Conservation (phyloP, 768 basidiomycete species). For the Mycena belliarum region DNA sequence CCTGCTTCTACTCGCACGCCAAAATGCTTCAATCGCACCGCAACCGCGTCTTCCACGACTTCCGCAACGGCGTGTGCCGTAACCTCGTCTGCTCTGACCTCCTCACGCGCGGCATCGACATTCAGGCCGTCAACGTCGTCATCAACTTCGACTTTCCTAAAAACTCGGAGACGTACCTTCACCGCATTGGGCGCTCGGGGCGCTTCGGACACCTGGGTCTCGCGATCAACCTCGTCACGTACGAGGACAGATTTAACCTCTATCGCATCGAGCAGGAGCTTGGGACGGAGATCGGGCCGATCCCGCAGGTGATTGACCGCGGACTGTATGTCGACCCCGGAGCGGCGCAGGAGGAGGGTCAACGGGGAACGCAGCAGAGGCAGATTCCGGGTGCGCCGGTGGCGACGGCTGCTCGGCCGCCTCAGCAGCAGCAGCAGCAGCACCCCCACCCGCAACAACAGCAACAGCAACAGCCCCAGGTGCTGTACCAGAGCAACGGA, state of each 20-base stretch:
- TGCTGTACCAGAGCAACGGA: conserved; percentile 40
- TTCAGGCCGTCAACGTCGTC: conserved; percentile 99
- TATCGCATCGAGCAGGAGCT: conserved; percentile 99
- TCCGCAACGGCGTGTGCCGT: conserved; percentile 96
- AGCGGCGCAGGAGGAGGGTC: conserved; percentile 42
- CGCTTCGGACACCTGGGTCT: conserved; percentile 96
- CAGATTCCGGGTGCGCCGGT: conserved; percentile 19
- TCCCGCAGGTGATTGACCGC: conserved; percentile 89
- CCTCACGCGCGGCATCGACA: conserved; percentile 98
- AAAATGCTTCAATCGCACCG: conserved; percentile 99
- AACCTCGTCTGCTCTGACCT: conserved; percentile 98
- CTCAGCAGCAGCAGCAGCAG: conserved; percentile 35
- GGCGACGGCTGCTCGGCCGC: conserved; percentile 13
- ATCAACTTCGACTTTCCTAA: conserved; percentile 99
- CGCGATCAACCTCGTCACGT: conserved; percentile 97
- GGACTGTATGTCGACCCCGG: conserved; percentile 90
- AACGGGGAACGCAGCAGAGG: conserved; percentile 33
- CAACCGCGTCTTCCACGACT: conserved; percentile 99
- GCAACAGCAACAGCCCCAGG: conserved; percentile 32
- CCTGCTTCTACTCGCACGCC: conserved; percentile 99
- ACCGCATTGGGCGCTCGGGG: conserved; percentile 96
- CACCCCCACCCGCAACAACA: conserved; percentile 24
- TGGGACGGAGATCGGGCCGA: conserved; percentile 96
- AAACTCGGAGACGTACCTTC: conserved; percentile 98
- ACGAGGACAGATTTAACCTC: conserved; percentile 96